Conservation (phyloP, 2,329 filamentous ascomycete genomes). For the Coniochaeta prunicola region DNA sequence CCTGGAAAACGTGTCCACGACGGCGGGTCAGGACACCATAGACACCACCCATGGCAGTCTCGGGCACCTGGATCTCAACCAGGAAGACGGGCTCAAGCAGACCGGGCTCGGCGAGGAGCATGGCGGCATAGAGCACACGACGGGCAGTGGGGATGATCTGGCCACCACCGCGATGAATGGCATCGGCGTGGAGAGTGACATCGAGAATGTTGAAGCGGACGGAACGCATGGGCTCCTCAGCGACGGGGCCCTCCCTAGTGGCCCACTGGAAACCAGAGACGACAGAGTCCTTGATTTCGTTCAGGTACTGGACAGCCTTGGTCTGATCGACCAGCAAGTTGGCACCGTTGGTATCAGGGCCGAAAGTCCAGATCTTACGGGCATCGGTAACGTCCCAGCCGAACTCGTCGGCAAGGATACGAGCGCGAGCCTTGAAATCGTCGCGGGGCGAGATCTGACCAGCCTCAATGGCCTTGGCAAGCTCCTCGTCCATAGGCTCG, state of each 20-base stretch:
- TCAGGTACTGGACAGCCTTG: slow-evolving; percentile 99
- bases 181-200: slow-evolving; percentile 99
- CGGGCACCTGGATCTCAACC: slow-evolving; percentile 98
- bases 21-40: slow-evolving; percentile 97
- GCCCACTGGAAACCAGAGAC: slow-evolving; percentile 99
- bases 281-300: slow-evolving; percentile 99
- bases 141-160: slow-evolving; percentile 97
- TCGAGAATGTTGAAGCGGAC: slow-evolving; percentile 99
- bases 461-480: slow-evolving; percentile 79
- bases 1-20: slow-evolving; percentile 97
- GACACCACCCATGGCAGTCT: slow-evolving; percentile 99
- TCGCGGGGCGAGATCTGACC: slow-evolving; percentile 94
- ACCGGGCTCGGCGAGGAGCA: slow-evolving; percentile 83
- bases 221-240: slow-evolving; percentile 96
- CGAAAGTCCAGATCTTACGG: slow-evolving; percentile 99
- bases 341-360: slow-evolving; percentile 93
- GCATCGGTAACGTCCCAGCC: slow-evolving; percentile 99
- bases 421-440: slow-evolving; percentile 97
- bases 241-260: slow-evolving; percentile 91
- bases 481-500: slow-evolving; percentile 85
- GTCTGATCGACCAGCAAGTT: slow-evolving; percentile 99
- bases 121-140: slow-evolving; percentile 92
- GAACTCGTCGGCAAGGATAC: slow-evolving; percentile 91
- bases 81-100: slow-evolving; percentile 97
- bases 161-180: slow-evolving; percentile 98